These are phyloP conservation scores for Plasmopara muralis DNA, from an alignment of 352 stramenopile genomes.

Conservation along the genomic window DNA sequence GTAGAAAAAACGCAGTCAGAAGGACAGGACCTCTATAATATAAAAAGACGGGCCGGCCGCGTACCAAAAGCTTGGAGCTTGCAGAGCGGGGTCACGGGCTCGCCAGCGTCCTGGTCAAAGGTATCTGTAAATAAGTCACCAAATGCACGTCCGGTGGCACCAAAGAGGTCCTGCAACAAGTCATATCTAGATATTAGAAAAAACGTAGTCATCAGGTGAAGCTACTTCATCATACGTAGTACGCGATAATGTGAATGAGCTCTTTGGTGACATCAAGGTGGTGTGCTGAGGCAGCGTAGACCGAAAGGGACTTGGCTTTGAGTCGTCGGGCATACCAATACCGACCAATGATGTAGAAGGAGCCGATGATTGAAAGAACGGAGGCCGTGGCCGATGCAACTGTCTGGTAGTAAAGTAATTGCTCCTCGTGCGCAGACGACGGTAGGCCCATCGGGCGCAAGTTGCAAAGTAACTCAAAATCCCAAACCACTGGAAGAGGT, in stretches of 20 bases:
- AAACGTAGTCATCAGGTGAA: too few species aligned
- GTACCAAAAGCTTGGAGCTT: slow-evolving; percentile 67
- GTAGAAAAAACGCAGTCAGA: slow-evolving; percentile 1
- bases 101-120: slow-evolving; percentile 48
- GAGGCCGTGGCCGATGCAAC: slow-evolving; percentile 64
- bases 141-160: slow-evolving; percentile 63
- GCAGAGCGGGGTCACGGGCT: slow-evolving; percentile 50
- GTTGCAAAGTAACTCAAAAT: slow-evolving; percentile 12
- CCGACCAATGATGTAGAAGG: slow-evolving; percentile 76
- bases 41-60: not conserved
- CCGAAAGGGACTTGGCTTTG: slow-evolving; percentile 37
- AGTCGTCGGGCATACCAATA: slow-evolving; percentile 69
- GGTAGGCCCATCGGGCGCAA: slow-evolving; percentile 13
- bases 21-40: slow-evolving; percentile 1
- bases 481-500: not conserved
- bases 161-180: slow-evolving; percentile 54
- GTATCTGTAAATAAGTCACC: slow-evolving; percentile 57
- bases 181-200: not conserved
- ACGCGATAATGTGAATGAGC: slow-evolving; percentile 80
- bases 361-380: slow-evolving; percentile 68
- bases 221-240: slow-evolving; percentile 27
- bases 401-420: slow-evolving; percentile 35
- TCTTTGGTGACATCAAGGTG: slow-evolving; percentile 80
- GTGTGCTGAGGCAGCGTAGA: slow-evolving; percentile 36
- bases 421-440: slow-evolving; percentile 10